Percentiles rank a stretch among this genome's conserved stretches.
Conservation (phyloP, 1,139 yeast species). For the Saccharomycopsis phalli region DNA sequence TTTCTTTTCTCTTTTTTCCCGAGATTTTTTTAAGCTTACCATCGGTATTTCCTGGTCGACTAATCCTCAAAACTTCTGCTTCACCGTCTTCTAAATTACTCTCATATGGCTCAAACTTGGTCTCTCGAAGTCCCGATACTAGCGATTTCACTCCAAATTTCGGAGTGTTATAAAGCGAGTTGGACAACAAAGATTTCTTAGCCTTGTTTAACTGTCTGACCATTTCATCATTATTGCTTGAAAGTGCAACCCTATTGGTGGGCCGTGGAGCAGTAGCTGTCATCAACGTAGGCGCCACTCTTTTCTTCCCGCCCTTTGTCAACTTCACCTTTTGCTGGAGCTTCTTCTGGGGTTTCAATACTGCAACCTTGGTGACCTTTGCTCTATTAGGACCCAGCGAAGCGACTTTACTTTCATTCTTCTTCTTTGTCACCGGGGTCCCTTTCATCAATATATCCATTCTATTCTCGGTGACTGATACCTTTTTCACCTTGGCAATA, state of each 20-base stretch:
- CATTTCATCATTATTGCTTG: no score
- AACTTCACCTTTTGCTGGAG: conserved; percentile 43
- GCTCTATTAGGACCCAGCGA: not conserved
- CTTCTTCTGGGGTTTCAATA: conserved; percentile 20
- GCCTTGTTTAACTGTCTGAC: conserved; percentile 10
- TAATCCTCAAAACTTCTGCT: conserved; percentile 20
- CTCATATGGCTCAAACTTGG: conserved; percentile 26
- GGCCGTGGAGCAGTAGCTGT: conserved; percentile 37
- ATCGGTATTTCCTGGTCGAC: conserved; percentile 6
- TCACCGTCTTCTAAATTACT: conserved; percentile 28
- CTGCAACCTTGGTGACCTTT: conserved; percentile 9
- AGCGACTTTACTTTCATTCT: not conserved
- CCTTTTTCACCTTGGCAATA: conserved; percentile 17
- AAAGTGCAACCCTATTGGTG: not conserved
- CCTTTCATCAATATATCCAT: conserved; percentile 33
- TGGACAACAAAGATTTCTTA: conserved; percentile 24
- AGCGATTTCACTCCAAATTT: conserved; percentile 32
- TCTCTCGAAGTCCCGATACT: conserved; percentile 28
- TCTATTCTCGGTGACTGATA: conserved; percentile 25
- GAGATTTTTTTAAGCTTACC: conserved; percentile 1
- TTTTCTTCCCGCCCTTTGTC: conserved; percentile 73
- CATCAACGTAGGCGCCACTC: conserved; percentile 80
- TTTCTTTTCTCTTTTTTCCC: conserved; percentile 9
- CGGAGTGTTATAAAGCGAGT: conserved; percentile 28
- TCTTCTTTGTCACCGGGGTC: not conserved